phyloP scores from a whole-genome alignment of 1,284 basidiomycete genomes.

The Cerrena zonata region DNA sequence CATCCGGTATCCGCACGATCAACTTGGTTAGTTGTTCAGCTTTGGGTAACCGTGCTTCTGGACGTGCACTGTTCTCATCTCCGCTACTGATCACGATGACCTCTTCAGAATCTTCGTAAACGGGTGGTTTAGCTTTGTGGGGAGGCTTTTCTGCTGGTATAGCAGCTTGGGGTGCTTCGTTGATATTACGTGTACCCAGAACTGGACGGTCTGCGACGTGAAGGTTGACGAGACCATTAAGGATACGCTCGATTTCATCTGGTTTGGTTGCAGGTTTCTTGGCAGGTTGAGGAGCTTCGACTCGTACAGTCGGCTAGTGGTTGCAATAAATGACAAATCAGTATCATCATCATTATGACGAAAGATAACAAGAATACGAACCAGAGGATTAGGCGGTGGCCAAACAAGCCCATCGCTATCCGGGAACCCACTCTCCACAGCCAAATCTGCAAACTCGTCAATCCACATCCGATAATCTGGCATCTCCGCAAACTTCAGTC shows the following conservation, averaged over 20 bases:
- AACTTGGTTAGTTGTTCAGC: constrained; percentile 48
- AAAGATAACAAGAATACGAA: constrained; percentile 11
- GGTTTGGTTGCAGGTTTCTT: constrained; percentile 11
- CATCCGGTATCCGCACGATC: constrained; percentile 35
- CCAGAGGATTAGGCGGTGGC: constrained; percentile 48
- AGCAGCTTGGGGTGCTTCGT: constrained; percentile 13
- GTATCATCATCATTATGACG: neutral
- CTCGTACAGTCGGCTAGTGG: constrained; percentile 23
- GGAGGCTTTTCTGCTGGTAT: constrained; percentile 4
- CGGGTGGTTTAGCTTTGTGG: too few species aligned
- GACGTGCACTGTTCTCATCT: constrained; percentile 34
- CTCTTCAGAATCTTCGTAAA: constrained; percentile 24
- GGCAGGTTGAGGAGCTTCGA: constrained; percentile 13
- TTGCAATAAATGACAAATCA: too few species aligned
- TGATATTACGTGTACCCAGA: constrained; percentile 37
- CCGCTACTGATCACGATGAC: constrained; percentile 46
- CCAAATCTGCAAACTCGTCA: constrained; percentile 53
- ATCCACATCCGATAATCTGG: constrained; percentile 65
- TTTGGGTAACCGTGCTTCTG: constrained; percentile 40
- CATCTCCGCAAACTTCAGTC: constrained; percentile 56
- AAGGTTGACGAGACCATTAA: constrained; percentile 54
- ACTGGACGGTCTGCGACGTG: constrained; percentile 46
- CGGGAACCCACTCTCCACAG: constrained; percentile 50
- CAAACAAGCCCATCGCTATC: constrained; percentile 60
- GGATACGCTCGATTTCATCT: constrained; percentile 43